These are phyloP conservation scores for Trichoderma arundinaceum DNA, from an alignment of 2,329 filamentous ascomycete genomes.

Conservation along the genomic window DNA sequence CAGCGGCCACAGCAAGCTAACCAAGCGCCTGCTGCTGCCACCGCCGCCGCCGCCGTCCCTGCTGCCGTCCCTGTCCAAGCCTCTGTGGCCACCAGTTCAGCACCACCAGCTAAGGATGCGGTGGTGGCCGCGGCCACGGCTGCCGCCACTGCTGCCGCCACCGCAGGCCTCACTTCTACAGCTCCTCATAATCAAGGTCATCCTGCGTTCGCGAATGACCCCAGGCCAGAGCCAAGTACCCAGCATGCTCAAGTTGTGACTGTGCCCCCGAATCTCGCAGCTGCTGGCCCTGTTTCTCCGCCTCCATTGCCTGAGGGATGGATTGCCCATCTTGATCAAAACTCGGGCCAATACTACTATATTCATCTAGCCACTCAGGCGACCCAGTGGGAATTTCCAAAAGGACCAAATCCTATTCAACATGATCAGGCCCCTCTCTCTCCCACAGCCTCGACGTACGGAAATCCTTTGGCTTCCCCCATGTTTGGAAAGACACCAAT, in stretches of 20 bases:
- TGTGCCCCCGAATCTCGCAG: constrained; percentile 45
- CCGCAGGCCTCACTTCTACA: constrained; percentile 50
- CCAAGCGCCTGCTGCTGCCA: constrained; percentile 32
- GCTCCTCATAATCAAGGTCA: constrained; percentile 69
- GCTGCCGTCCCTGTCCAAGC: constrained; percentile 39
- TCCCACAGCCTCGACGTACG: constrained; percentile 77
- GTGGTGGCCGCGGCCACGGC: constrained; percentile 34
- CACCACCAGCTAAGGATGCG: constrained; percentile 40
- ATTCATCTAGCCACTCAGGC: constrained; percentile 95
- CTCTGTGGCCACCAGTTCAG: constrained; percentile 35
- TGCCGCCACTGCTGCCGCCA: constrained; percentile 36
- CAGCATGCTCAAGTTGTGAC: constrained; percentile 55
- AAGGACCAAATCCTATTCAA: constrained; percentile 87
- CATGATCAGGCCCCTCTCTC: constrained; percentile 83
- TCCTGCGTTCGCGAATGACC: constrained; percentile 90
- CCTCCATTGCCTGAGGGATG: constrained; percentile 95
- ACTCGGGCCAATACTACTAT: constrained; percentile 98
- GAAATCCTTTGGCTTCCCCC: constrained; percentile 73
- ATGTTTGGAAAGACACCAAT: constrained; percentile 63
- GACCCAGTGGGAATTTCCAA: constrained; percentile 98
- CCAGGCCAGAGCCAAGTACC: constrained; percentile 57
- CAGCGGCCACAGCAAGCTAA: constrained; percentile 54
- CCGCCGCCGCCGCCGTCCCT: constrained; percentile 39
- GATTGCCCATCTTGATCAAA: constrained; percentile 96
- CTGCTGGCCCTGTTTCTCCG: constrained; percentile 75